phyloP scores from a whole-genome alignment of 306 rosid genomes.

The Trifolium fragiferum region DNA sequence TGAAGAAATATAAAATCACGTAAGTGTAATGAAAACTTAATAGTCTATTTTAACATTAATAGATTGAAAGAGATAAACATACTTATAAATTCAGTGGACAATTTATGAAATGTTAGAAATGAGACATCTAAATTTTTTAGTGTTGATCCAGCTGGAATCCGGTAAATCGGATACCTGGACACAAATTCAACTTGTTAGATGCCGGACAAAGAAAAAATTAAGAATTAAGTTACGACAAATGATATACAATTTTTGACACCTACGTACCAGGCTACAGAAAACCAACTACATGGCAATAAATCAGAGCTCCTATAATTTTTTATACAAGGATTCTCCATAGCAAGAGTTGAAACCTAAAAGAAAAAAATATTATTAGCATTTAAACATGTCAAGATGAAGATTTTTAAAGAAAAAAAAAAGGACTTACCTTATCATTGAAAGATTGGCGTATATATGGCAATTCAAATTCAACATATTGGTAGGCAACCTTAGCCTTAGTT shows the following conservation, averaged over 20 bases:
- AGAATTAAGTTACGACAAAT: conserved; percentile 8
- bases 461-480: conserved; percentile 53
- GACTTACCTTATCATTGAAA: conserved; percentile 55
- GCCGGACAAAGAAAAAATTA: neutral
- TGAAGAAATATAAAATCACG: conserved; percentile 9
- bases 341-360: conserved; percentile 48
- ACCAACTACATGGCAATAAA: conserved; percentile 61
- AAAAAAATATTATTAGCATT: conserved; percentile 26
- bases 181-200: conserved; percentile 18
- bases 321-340: neutral
- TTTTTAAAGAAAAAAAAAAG: neutral
- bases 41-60: neutral
- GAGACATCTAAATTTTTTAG: conserved; percentile 56
- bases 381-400: neutral
- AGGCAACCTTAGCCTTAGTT: conserved; percentile 52
- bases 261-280: conserved; percentile 70
- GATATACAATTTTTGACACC: neutral
- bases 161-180: conserved; percentile 77
- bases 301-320: conserved; percentile 58
- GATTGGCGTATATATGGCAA: conserved; percentile 63
- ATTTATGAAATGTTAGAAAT: conserved; percentile 63
- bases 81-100: conserved; percentile 52
- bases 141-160: conserved; percentile 62
- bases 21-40: neutral
- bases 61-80: conserved; percentile 29